Percentiles rank a stretch among this genome's conserved stretches.
Evolutionary conservation across 345 rosid species (phyloP).

Genomic region (Gossypium australe): DNA sequence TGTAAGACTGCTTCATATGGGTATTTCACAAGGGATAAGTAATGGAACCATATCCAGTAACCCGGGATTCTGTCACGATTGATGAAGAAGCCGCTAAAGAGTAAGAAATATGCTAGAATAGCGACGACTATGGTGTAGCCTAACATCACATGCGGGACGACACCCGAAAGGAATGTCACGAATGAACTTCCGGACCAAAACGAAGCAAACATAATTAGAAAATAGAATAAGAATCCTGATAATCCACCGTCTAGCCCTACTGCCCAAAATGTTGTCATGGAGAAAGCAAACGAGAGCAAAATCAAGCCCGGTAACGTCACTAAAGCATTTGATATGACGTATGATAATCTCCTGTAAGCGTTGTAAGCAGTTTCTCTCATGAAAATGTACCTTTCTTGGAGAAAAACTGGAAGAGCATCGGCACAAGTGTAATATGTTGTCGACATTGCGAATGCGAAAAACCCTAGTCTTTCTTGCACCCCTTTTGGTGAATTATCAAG

Average conservation of each 20-base stretch:
- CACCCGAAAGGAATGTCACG: conserved; percentile 84
- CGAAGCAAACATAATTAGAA: conserved; percentile 63
- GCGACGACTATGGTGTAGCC: conserved; percentile 93
- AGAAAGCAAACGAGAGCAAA: conserved; percentile 62
- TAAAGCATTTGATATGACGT: conserved; percentile 72
- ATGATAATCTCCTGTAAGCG: conserved; percentile 84
- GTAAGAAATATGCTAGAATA: conserved; percentile 80
- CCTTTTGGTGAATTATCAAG: conserved; percentile 89
- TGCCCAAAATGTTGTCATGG: conserved; percentile 73
- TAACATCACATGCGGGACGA: conserved; percentile 89
- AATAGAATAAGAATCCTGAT: conserved; percentile 65
- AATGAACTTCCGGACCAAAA: conserved; percentile 97
- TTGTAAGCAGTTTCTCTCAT: conserved; percentile 93
- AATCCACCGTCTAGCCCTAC: conserved; percentile 91
- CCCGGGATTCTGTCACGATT: conserved; percentile 73
- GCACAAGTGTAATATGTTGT: conserved; percentile 97
- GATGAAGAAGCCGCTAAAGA: conserved; percentile 94
- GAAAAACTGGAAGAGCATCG: conserved; percentile 86
- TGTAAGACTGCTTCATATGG: conserved; percentile 82
- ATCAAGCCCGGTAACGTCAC: conserved; percentile 50
- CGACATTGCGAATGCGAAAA: conserved; percentile 95
- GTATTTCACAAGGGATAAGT: conserved; percentile 82
- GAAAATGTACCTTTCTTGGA: conserved; percentile 94
- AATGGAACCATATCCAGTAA: conserved; percentile 98
- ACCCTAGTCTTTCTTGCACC: conserved; percentile 76